Evolutionary conservation across 2,329 filamentous ascomycete genomes (phyloP).

Genomic region (Ambrosiella xylebori): DNA sequence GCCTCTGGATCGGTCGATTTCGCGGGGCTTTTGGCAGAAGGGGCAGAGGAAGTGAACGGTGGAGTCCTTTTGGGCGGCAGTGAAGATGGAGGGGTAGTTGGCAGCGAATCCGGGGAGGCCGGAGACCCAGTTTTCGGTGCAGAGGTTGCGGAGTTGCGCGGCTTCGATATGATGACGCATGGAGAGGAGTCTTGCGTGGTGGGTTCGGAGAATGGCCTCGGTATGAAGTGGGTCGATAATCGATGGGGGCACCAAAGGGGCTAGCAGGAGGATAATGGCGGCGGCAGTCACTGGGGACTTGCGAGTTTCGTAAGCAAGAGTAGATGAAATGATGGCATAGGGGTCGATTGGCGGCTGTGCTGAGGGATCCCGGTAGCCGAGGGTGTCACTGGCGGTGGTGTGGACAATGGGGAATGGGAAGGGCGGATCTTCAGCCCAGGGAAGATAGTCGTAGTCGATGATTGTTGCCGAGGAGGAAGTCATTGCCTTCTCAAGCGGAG

Average conservation of each 20-base stretch:
- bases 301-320: conserved; percentile 37
- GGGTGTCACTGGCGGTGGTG: background rate
- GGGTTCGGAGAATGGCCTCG: conserved; percentile 37
- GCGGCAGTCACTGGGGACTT: conserved; percentile 41
- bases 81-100: conserved; percentile 36
- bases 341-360: conserved; percentile 33
- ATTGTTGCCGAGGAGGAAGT: conserved; percentile 6
- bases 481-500: conserved; percentile 14
- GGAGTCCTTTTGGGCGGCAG: conserved; percentile 35
- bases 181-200: conserved; percentile 40
- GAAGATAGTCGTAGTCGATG: conserved; percentile 38
- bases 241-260: conserved; percentile 35
- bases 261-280: conserved; percentile 42
- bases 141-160: conserved; percentile 42
- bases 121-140: conserved; percentile 37
- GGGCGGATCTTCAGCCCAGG: conserved; percentile 38
- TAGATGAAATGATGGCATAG: conserved; percentile 33
- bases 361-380: conserved; percentile 7
- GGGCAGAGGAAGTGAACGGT: conserved; percentile 37
- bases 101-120: conserved; percentile 35
- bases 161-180: conserved; percentile 45
- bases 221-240: conserved; percentile 40
- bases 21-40: conserved; percentile 37
- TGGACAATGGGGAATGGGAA: conserved; percentile 30
- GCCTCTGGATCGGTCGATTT: conserved; percentile 27